Evolutionary conservation across 106 monocot genomes (phyloP).

Genomic region (Alisma plantagoaquatica): DNA sequence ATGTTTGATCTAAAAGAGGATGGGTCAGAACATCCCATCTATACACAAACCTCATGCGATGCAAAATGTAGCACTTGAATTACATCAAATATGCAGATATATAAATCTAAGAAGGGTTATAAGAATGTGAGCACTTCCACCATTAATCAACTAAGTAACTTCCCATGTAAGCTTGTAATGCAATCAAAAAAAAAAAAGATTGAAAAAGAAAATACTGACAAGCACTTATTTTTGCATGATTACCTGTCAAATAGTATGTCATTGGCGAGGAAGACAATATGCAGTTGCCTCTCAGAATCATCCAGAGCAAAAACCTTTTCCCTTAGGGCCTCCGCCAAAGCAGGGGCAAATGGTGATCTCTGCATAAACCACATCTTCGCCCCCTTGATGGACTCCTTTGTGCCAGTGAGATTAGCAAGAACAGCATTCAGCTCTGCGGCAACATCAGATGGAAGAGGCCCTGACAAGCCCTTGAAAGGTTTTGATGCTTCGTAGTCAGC

Average conservation of each 20-base stretch:
- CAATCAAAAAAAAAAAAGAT: too few relatives aligned
- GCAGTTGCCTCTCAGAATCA: constrained; percentile 89
- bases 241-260: constrained; percentile 99
- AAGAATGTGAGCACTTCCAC: too few relatives aligned
- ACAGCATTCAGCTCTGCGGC: constrained; percentile 64
- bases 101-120: too few relatives aligned
- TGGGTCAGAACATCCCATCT: too few relatives aligned
- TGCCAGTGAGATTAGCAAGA: constrained; percentile 58
- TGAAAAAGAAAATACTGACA: too few relatives aligned
- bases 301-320: constrained; percentile 68
- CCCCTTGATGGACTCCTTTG: constrained; percentile 92
- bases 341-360: constrained; percentile 87
- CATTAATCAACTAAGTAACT: too few relatives aligned
- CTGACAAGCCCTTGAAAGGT: constrained; percentile 64
- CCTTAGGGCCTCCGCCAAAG: constrained; percentile 77
- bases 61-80: too few relatives aligned
- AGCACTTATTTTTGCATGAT: too few relatives aligned
- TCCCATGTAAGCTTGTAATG: too few relatives aligned
- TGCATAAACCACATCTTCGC: constrained; percentile 99
- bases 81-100: too few relatives aligned
- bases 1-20: too few relatives aligned
- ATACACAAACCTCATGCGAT: too few relatives aligned
- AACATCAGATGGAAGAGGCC: constrained; percentile 83
- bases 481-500: constrained; percentile 46
- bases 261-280: constrained; percentile 87